Percentiles rank a stretch among this genome's conserved stretches.
These are phyloP conservation scores for Kitagawia praeruptora DNA, from an alignment of 129 eudicot species.

Conservation along the genomic window DNA sequence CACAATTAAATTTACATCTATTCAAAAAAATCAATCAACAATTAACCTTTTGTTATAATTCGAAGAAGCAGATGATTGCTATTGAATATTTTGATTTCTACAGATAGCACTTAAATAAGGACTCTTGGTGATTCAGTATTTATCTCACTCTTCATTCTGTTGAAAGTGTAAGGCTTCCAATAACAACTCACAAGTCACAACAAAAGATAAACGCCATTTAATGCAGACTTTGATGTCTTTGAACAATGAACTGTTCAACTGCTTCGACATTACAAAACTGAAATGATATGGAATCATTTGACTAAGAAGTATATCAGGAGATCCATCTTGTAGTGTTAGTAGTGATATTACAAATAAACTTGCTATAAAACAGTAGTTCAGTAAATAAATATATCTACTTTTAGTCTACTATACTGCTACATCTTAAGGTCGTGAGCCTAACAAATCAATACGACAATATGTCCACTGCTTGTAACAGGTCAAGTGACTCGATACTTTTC, in stretches of 20 bases:
- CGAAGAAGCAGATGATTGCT: background rate
- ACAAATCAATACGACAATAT: too few species aligned
- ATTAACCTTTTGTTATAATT: too few species aligned
- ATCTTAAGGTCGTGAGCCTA: too few species aligned
- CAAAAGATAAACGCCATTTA: background rate
- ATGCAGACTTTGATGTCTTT: background rate
- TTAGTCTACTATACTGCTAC: too few species aligned
- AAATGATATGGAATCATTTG: background rate
- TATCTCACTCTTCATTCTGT: too few species aligned
- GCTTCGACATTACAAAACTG: background rate
- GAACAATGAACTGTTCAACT: constrained; percentile 1
- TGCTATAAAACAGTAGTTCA: background rate
- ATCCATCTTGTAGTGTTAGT: too few species aligned
- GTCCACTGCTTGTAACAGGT: too few species aligned
- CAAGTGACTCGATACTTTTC: too few species aligned
- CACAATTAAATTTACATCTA: too few species aligned
- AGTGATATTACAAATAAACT: too few species aligned
- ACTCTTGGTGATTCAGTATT: background rate
- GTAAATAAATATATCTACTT: background rate
- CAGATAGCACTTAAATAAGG: background rate
- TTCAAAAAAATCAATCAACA: too few species aligned
- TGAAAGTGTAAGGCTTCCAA: background rate
- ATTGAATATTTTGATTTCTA: background rate
- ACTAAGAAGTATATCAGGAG: too few species aligned
- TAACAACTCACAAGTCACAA: background rate